phyloP scores from a whole-genome alignment of 2,329 filamentous ascomycete species.

The Ilyonectria robusta region DNA sequence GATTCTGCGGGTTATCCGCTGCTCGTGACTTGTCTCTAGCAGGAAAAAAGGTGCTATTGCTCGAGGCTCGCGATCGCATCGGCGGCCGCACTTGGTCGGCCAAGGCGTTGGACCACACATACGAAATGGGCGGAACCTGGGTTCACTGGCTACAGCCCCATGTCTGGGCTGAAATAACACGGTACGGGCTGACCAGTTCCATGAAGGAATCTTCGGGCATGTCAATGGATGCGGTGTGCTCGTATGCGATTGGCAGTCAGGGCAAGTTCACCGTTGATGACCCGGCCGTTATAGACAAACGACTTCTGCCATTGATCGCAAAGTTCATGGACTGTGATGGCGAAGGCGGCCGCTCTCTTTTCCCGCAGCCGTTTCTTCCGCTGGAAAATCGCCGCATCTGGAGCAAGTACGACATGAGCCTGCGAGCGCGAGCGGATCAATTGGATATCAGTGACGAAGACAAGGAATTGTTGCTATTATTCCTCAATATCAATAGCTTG shows the following conservation, averaged over 20 bases:
- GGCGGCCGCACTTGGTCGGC: slow-evolving; percentile 57
- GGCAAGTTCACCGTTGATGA: no score
- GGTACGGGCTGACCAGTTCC: neutral
- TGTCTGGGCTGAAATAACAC: neutral
- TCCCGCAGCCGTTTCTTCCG: no score
- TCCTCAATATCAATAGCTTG: no score
- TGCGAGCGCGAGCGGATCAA: no score
- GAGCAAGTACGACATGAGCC: no score
- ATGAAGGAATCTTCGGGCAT: neutral
- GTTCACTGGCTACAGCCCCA: slow-evolving; percentile 47
- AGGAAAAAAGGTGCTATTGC: slow-evolving; percentile 41
- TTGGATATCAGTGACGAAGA: no score
- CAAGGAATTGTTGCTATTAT: no score
- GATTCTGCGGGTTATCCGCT: slow-evolving; percentile 19
- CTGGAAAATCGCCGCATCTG: no score
- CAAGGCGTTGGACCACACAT: slow-evolving; percentile 45
- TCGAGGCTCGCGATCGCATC: slow-evolving; percentile 56
- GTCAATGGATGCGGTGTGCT: neutral
- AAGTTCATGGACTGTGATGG: no score
- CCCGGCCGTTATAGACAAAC: no score
- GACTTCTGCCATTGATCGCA: no score
- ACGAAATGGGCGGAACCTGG: slow-evolving; percentile 59
- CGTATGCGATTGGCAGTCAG: neutral
- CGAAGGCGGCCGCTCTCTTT: no score
- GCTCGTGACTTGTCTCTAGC: slow-evolving; percentile 11